Evolutionary conservation across 2,329 filamentous ascomycete genomes (phyloP).

Genomic region (Aspergillus phoenicis): DNA sequence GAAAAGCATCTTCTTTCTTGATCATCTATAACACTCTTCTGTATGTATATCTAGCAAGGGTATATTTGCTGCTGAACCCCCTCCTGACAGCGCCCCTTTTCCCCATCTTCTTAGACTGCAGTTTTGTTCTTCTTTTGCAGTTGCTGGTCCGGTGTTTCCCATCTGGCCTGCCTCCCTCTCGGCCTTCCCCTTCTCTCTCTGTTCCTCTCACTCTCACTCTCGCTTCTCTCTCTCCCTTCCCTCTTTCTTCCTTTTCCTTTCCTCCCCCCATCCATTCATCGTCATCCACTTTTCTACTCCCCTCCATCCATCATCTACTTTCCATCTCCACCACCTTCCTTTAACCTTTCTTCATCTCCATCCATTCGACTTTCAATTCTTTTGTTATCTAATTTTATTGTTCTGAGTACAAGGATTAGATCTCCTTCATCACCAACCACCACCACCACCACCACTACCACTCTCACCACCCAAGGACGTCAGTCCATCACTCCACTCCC

Average conservation of each 20-base stretch:
- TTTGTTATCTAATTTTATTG: not conserved
- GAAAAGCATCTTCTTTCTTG: not conserved
- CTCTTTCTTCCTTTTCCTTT: conserved; percentile 14
- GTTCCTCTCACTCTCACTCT: conserved; percentile 6
- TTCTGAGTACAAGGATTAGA: conserved; percentile 6
- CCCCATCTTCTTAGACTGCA: not conserved
- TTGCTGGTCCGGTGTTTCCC: conserved; percentile 24
- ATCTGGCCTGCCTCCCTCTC: conserved; percentile 21
- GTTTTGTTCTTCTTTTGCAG: conserved; percentile 2
- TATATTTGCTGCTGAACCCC: not conserved
- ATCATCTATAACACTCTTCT: no score
- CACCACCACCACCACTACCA: conserved; percentile 14
- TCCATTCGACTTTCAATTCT: conserved; percentile 8
- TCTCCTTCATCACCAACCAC: conserved; percentile 17
- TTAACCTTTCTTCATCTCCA: conserved; percentile 13
- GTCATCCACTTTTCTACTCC: conserved; percentile 12
- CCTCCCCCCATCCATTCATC: conserved; percentile 14
- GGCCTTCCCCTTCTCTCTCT: conserved; percentile 22
- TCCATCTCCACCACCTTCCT: conserved; percentile 16
- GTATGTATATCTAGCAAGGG: no score
- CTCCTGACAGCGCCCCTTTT: not conserved
- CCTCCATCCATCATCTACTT: conserved; percentile 14
- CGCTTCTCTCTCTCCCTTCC: conserved; percentile 15
- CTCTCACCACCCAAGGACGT: not conserved
- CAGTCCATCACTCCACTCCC: not conserved